phyloP scores from a whole-genome alignment of 495 filamentous ascomycete genomes.

The Xylaria grammica region DNA sequence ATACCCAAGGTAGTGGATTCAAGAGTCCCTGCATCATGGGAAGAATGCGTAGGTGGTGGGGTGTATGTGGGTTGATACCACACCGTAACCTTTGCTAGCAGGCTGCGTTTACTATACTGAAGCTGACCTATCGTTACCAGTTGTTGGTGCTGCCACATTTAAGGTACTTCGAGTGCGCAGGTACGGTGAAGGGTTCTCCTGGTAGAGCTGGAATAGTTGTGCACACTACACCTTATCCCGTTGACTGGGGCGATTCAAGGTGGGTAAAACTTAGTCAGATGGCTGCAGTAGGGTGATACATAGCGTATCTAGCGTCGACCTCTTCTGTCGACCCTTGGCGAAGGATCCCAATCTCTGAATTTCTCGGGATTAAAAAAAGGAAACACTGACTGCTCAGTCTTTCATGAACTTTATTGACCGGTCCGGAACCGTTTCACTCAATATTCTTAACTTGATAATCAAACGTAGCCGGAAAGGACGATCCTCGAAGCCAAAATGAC shows the following conservation, averaged over 20 bases:
- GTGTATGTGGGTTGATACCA: neutral
- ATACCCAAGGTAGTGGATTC: neutral
- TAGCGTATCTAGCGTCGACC: neutral
- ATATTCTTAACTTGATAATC: neutral
- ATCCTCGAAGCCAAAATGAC: slow-evolving; percentile 51
- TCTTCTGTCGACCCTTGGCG: slow-evolving; percentile 15
- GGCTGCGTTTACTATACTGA: neutral
- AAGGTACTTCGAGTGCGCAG: neutral
- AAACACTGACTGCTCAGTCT: slow-evolving; percentile 8
- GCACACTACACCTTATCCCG: slow-evolving; percentile 1
- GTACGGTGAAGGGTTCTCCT: no score
- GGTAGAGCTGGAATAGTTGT: no score
- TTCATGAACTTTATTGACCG: slow-evolving; percentile 3
- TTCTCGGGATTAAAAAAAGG: slow-evolving; percentile 7
- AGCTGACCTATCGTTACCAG: no score
- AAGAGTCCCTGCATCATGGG: neutral
- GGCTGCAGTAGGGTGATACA: slow-evolving; percentile 4
- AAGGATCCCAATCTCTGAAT: slow-evolving; percentile 8
- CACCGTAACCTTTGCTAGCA: neutral
- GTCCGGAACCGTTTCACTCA: neutral
- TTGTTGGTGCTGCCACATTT: neutral
- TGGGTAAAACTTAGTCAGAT: slow-evolving; percentile 19
- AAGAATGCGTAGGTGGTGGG: neutral
- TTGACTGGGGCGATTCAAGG: slow-evolving; percentile 1
- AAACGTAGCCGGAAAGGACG: neutral